Conservation (phyloP, 345 rosid species). For the Brassica incana region DNA sequence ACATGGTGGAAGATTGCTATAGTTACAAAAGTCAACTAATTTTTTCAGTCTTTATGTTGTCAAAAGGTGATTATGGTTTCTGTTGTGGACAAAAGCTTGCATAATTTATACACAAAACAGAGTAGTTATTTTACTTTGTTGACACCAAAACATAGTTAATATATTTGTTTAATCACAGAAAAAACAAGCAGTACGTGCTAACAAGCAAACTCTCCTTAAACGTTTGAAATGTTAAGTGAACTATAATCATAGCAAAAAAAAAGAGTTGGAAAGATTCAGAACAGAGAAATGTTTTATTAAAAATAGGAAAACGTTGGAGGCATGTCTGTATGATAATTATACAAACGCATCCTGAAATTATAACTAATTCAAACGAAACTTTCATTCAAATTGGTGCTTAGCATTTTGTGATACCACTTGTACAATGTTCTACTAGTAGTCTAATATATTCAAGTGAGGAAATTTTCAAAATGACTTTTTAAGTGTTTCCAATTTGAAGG, state of each 20-base stretch:
- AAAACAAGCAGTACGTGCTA: not conserved
- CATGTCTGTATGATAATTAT: not conserved
- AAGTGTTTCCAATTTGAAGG: not conserved
- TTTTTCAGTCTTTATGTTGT: too few relatives aligned
- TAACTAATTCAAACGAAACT: not conserved
- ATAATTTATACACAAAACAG: not conserved
- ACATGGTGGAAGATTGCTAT: slow-evolving; percentile 3
- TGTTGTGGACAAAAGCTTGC: not conserved
- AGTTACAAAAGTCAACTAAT: too few relatives aligned
- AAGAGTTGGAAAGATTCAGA: not conserved
- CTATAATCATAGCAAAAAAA: not conserved
- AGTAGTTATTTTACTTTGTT: not conserved
- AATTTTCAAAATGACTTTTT: not conserved
- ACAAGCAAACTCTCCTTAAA: not conserved
- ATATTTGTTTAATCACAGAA: not conserved
- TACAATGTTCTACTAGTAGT: not conserved
- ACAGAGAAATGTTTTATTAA: not conserved
- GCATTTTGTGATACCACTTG: not conserved
- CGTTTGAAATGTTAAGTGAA: not conserved
- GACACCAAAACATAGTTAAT: not conserved
- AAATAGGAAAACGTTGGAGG: not conserved
- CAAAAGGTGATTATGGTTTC: not conserved
- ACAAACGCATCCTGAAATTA: not conserved
- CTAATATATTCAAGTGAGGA: not conserved
- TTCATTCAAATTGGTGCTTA: not conserved